These are phyloP conservation scores for Nepenthes alata DNA, from an alignment of 179 eudicot genomes.

Conservation along the genomic window DNA sequence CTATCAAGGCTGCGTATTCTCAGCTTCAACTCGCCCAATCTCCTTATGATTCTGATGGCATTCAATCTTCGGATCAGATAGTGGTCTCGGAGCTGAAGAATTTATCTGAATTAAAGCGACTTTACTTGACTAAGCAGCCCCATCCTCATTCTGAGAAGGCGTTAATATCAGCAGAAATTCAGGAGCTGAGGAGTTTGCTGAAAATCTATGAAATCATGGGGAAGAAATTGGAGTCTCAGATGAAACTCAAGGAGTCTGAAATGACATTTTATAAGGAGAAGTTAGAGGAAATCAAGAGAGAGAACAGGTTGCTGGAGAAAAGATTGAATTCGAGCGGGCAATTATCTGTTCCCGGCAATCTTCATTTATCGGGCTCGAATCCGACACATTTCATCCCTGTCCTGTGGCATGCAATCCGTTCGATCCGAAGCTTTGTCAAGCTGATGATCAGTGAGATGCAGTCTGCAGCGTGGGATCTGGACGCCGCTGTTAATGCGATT, in stretches of 20 bases:
- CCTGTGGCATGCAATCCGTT: slow-evolving; percentile 27
- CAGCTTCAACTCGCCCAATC: slow-evolving; percentile 35
- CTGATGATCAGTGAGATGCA: slow-evolving; percentile 31
- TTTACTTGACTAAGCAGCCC: slow-evolving; percentile 31
- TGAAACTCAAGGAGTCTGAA: slow-evolving; percentile 31
- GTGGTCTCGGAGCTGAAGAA: slow-evolving; percentile 29
- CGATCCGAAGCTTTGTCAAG: slow-evolving; percentile 32
- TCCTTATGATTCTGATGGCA: slow-evolving; percentile 35
- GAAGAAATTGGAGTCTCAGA: slow-evolving; percentile 31
- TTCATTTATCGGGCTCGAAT: slow-evolving; percentile 29
- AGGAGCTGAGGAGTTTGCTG: slow-evolving; percentile 27
- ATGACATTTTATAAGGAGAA: slow-evolving; percentile 30
- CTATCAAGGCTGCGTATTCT: slow-evolving; percentile 40
- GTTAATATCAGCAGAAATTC: slow-evolving; percentile 24
- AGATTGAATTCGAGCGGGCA: slow-evolving; percentile 37
- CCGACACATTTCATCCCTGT: slow-evolving; percentile 35
- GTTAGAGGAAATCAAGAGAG: slow-evolving; percentile 30
- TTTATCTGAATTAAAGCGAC: slow-evolving; percentile 33
- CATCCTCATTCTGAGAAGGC: slow-evolving; percentile 25
- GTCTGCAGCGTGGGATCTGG: slow-evolving; percentile 40
- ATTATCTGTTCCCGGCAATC: slow-evolving; percentile 28
- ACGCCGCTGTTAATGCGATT: slow-evolving; percentile 26
- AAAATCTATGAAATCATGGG: slow-evolving; percentile 33
- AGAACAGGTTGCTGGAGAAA: slow-evolving; percentile 23
- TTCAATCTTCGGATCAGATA: slow-evolving; percentile 31